A percentile compares a stretch with the other conserved stretches of the same genome.
phyloP scores from a whole-genome alignment of 352 stramenopile genomes.

The Achlya hypogyna region DNA sequence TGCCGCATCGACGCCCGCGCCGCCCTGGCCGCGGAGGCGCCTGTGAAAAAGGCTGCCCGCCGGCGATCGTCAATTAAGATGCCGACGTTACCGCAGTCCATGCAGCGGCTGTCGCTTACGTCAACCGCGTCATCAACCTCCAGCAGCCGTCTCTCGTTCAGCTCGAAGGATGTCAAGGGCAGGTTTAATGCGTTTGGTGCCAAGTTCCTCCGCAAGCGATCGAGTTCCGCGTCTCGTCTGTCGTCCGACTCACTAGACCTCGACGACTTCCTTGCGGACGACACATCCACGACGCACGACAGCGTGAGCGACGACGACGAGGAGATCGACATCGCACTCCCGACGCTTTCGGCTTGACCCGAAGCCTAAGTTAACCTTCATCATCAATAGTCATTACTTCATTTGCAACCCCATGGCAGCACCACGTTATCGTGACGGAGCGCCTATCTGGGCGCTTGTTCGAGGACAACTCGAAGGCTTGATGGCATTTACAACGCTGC shows the following conservation, averaged over 20 bases:
- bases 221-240: neutral
- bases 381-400: no score
- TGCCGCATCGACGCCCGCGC: slow-evolving; percentile 53
- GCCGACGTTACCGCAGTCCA: neutral
- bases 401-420: no score
- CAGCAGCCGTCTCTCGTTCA: neutral
- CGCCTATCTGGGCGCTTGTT: no score
- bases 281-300: neutral
- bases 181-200: neutral
- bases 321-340: slow-evolving; percentile 13
- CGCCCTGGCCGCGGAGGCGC: neutral
- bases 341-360: slow-evolving; percentile 2
- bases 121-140: neutral
- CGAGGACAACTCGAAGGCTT: no score
- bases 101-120: neutral
- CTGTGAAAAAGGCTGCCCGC: neutral
- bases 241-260: neutral
- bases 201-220: neutral
- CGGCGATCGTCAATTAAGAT: slow-evolving; percentile 1
- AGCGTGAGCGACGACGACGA: slow-evolving; percentile 7
- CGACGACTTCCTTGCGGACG: neutral
- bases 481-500: no score
- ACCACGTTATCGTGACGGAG: no score
- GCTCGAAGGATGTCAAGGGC: neutral
- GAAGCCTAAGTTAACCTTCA: neutral